Base-by-base conservation (phyloP, 2,329 filamentous ascomycete species). In the Rhynchosporium secalis region DNA sequence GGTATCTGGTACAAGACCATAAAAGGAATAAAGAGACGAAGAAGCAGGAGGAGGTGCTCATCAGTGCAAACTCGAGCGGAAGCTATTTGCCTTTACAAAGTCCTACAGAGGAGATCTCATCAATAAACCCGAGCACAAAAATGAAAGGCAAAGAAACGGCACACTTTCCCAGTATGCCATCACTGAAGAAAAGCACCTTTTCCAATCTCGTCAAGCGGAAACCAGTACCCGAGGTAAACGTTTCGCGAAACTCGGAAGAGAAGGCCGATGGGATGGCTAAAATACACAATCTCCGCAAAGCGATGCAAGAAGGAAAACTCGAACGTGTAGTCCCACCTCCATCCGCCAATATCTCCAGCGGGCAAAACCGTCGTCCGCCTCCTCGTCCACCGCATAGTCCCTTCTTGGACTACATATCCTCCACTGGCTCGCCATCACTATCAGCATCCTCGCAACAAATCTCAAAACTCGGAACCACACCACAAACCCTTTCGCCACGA, bases 221-320 rank as follows among this genome's bases (percentile, higher is more conserved):
- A 41, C 20, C 9, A 51, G 40, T 43, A 43, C 6, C 29, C 3
- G 36, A 36, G 6, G 29, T 26, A 9, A 36, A 26, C 3, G 2
- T 29, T 8, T 10, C 7, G 7, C 20, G 29, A 4, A 13, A 36
- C 1, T 15, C 31, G 6, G 43, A 20, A 29, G 36, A 49, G 33
- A 40, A 51, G 15, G 36, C 5, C 5, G 51, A 55, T 3, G 38
- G 45, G 9, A 54, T 61, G 54, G 48, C 29, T 2, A 62, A 58
- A 20, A n/a, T 60, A 9, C 6, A 62, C 2, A 57, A 9, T 28
- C 9, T 62, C 4, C 54, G 55, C 9, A 57, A 46, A 36, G 60
- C 56, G 10, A 66, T 66, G 15, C 36, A 31, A 13, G 65, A 62
- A 49, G 65, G 65, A 8, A 64, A 60, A 54, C 20, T 66, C 12